phyloP scores from a whole-genome alignment of 1,139 yeast species.

The Zygoascus hellenicus region DNA sequence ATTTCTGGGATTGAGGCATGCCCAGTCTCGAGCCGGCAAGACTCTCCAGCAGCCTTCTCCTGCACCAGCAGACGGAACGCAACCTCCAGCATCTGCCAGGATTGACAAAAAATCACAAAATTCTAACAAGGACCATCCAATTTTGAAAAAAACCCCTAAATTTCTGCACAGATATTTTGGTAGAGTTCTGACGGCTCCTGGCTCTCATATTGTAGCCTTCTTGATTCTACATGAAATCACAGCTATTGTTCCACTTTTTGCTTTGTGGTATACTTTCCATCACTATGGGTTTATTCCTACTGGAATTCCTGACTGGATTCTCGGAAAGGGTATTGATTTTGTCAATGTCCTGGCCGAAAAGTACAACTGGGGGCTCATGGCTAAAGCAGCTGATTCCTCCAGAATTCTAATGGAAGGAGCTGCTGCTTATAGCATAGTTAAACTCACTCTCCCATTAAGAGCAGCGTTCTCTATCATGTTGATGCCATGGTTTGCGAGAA shows the following conservation, averaged over 20 bases:
- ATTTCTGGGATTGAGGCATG: not conserved
- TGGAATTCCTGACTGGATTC: slow-evolving; percentile 61
- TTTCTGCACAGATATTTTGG: slow-evolving; percentile 47
- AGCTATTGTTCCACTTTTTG: slow-evolving; percentile 73
- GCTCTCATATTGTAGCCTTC: slow-evolving; percentile 68
- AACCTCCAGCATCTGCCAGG: not conserved
- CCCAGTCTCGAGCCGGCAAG: slow-evolving; percentile 4
- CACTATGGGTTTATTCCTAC: slow-evolving; percentile 43
- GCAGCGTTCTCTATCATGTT: slow-evolving; percentile 49
- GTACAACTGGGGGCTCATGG: slow-evolving; percentile 30
- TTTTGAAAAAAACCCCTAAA: slow-evolving; percentile 35
- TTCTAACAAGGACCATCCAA: slow-evolving; percentile 2
- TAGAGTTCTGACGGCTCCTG: slow-evolving; percentile 53
- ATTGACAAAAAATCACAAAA: not conserved
- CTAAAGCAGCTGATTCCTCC: slow-evolving; percentile 47
- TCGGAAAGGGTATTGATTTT: slow-evolving; percentile 55
- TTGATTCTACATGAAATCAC: slow-evolving; percentile 78
- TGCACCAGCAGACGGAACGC: not conserved
- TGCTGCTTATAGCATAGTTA: slow-evolving; percentile 75
- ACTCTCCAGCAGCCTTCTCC: not conserved
- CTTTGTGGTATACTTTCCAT: slow-evolving; percentile 70
- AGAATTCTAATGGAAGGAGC: slow-evolving; percentile 75
- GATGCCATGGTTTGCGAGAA: slow-evolving; percentile 65
- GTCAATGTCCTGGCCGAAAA: slow-evolving; percentile 45
- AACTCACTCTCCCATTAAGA: slow-evolving; percentile 53